phyloP scores from a whole-genome alignment of 2,329 filamentous ascomycete genomes.

The Bipolaris oryzae region DNA sequence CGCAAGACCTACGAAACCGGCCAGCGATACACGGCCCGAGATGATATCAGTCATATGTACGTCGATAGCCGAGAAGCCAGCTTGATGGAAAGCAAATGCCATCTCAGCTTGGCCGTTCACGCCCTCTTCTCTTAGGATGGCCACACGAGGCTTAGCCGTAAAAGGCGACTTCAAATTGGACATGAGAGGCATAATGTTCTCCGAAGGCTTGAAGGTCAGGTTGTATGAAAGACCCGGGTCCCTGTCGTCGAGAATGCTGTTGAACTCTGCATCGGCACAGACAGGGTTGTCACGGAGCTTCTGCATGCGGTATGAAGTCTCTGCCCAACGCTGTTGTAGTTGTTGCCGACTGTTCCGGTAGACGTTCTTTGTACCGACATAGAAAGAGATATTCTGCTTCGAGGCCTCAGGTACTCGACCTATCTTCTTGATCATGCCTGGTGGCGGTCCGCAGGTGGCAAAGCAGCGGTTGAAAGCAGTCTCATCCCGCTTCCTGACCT shows the following conservation, averaged over 20 bases:
- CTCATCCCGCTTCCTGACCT: slow-evolving; percentile 84
- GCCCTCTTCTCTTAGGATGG: slow-evolving; percentile 92
- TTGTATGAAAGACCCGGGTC: slow-evolving; percentile 87
- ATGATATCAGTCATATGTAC: slow-evolving; percentile 96
- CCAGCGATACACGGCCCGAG: slow-evolving; percentile 76
- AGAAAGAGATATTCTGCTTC: slow-evolving; percentile 79
- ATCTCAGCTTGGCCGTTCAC: slow-evolving; percentile 97
- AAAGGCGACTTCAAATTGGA: slow-evolving; percentile 67
- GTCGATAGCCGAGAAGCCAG: slow-evolving; percentile 89
- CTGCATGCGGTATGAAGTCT: slow-evolving; percentile 91
- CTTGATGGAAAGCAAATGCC: slow-evolving; percentile 92
- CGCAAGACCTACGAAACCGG: slow-evolving; percentile 84
- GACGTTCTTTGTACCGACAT: slow-evolving; percentile 71
- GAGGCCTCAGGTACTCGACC: slow-evolving; percentile 72
- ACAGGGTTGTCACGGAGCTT: slow-evolving; percentile 84
- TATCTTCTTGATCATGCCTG: slow-evolving; percentile 81
- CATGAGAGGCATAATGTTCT: slow-evolving; percentile 74
- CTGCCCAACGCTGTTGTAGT: slow-evolving; percentile 87
- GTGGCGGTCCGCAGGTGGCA: slow-evolving; percentile 83
- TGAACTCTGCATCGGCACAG: slow-evolving; percentile 84
- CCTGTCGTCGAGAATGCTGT: slow-evolving; percentile 71
- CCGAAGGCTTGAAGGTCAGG: slow-evolving; percentile 78
- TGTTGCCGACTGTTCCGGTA: slow-evolving; percentile 71
- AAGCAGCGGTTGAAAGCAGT: slow-evolving; percentile 87
- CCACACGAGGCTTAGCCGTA: slow-evolving; percentile 73